Base-by-base conservation (phyloP, 1,284 basidiomycete species). In the Ceratorhiza oryzae-sativae region DNA sequence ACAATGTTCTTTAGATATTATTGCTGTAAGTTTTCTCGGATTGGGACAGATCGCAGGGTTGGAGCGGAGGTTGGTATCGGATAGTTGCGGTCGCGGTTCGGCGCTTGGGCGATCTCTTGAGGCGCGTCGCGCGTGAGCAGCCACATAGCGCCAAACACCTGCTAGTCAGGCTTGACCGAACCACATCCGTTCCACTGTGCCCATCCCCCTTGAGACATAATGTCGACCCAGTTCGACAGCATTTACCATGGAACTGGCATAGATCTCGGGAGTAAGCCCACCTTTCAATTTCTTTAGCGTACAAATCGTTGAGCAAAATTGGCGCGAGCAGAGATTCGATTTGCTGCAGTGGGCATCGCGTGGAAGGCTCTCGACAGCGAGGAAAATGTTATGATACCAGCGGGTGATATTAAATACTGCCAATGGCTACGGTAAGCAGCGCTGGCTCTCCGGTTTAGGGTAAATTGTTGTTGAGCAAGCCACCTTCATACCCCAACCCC, bases 301-400 rank as follows among this genome's bases (percentile, higher is more conserved):
- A 27, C 46, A 51, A 15, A 39, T 5, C 23, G 30, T 30, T 53
- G 27, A 46, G n/a, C 32, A 20, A 59, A 23, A 45, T 56, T 41
- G 25, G 27, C 45, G 41, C 70, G 46, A 53, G 18, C 79, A 97
- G 95, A 95, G 82, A 87, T 98, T 71, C 92, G 95, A 77, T 86
- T 98, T 76, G 94, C 94, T 23, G 79, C 86, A 30, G 92, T 90
- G 76, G 96, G 95, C 62, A 90, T 98, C 82, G 95, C 94, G 5
- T 98, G 96, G 96, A 97, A 86, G 76, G 78, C 82, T 8, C 78
- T 81, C 55, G 79, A 91, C 77, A 89, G 87, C 61, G 86, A 88
- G 55, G 80, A 82, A 2, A 86, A 90, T 56, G 85, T 86, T 10
- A 90, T 92, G 2, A 86, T 96, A 73, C 83, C 87, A 13, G 86